Conservation (phyloP, 495 filamentous ascomycete genomes). For the Coniosporium apollinis region DNA sequence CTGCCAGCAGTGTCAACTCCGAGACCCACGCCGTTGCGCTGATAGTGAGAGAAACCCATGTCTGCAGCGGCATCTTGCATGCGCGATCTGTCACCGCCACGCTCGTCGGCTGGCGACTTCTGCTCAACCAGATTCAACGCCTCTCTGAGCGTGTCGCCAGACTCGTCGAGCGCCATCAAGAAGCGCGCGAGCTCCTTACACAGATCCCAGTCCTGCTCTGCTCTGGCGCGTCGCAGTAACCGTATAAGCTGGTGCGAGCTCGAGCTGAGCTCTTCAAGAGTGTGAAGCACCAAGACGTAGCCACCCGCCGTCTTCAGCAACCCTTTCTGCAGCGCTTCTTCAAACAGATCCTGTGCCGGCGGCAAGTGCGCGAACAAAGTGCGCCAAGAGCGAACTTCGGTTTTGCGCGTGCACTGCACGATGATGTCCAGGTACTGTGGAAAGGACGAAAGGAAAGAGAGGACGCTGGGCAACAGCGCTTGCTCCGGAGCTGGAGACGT, state of each 20-base stretch:
- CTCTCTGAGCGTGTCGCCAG: conserved; percentile 62
- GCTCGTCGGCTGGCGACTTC: conserved; percentile 27
- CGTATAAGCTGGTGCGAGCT: conserved; percentile 60
- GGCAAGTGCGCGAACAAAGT: conserved; percentile 84
- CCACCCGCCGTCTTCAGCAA: conserved; percentile 92
- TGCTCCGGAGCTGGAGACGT: conserved; percentile 32
- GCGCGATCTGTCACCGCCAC: too few relatives aligned
- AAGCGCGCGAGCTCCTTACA: conserved; percentile 92
- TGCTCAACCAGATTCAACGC: conserved; percentile 58
- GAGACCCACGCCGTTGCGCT: too few relatives aligned
- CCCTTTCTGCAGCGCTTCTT: conserved; percentile 67
- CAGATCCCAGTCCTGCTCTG: conserved; percentile 84
- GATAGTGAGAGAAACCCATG: too few relatives aligned
- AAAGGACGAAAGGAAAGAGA: conserved; percentile 80
- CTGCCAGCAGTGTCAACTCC: too few relatives aligned
- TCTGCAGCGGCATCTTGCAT: too few relatives aligned
- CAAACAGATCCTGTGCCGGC: conserved; percentile 77
- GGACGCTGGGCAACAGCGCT: conserved; percentile 69
- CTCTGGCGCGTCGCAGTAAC: conserved; percentile 63
- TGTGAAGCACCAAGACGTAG: conserved; percentile 89
- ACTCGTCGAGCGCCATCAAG: conserved; percentile 77
- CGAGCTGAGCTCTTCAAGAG: conserved; percentile 68
- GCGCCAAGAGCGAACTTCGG: conserved; percentile 86
- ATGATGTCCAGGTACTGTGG: conserved; percentile 85
- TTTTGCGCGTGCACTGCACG: conserved; percentile 95